Base-by-base conservation (phyloP, 1,284 basidiomycete species). In the Sanghuangporus weigelae region DNA sequence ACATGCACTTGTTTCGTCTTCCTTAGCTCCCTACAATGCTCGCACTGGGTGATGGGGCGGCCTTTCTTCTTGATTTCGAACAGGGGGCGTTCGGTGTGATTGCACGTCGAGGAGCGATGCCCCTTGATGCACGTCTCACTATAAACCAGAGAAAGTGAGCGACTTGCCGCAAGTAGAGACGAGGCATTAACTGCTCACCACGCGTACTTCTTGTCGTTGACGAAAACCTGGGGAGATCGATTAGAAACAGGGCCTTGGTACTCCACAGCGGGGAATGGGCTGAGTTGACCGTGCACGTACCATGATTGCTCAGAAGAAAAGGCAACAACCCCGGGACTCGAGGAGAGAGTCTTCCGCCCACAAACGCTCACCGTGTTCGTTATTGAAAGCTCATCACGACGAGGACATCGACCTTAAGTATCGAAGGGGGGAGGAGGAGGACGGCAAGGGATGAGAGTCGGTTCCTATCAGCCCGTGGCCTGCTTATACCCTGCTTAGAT, bases 61-160 rank as follows among this genome's bases (percentile, higher is more conserved):
- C 87, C 90, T 75, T 87, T 92, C 85, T 89, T 89, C 80, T 91
- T 89, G 69, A 91, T 86, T 75, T 92, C 89, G 72, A 86, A 91
- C 59, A 92, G 78, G 31, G 90, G 85, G 48, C 90, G 82, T 71
- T 90, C 88, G 65, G 84, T 86, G 73, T 92, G 90, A 63, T 85
- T 84, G 74, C 90, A 92, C 54, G 83, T 81, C 8, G 89, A 89
- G 12, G 89, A 90, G 44, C 90, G 85, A 76, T 92, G 90, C 11
- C 90, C 90, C 74, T 92, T 92, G 75, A 92, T 92, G 76, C 90
- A 92, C 50, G 89, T 88, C 74, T 89, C 88, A 71, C 89, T 91
- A 42, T 54, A 39, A 55, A 54, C n/a, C 35, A 40, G n/a, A 11
- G 21, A 16, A 53, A 21, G n/a, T 44, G 53, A 11, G 46, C 12